Conservation (phyloP, 2,329 filamentous ascomycete species). For the Verticillium tricorpus region DNA sequence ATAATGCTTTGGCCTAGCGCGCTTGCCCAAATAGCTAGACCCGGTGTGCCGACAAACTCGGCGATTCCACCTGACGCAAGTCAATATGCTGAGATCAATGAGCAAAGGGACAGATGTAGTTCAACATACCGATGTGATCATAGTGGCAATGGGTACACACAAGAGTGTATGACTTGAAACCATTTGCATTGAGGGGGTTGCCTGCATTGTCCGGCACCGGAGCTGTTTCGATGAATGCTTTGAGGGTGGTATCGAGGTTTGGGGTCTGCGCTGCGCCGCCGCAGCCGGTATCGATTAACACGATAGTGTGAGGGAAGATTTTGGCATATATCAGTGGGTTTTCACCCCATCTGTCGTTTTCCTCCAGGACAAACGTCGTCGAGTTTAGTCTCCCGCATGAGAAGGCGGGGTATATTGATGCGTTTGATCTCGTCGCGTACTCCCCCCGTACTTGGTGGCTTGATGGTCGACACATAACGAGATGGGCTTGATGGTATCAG, state of each 20-base stretch:
- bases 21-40: constrained; percentile 25
- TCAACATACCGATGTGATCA: constrained; percentile 28
- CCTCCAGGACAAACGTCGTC: constrained; percentile 37
- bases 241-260: constrained; percentile 24
- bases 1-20: constrained; percentile 32
- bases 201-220: constrained; percentile 28
- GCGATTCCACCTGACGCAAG: constrained; percentile 23
- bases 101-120: too few species aligned
- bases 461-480: too few species aligned
- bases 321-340: constrained; percentile 42
- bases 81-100: too few species aligned
- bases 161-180: constrained; percentile 29
- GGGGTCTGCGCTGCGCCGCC: constrained; percentile 25
- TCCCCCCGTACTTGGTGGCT: too few species aligned
- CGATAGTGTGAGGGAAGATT: constrained; percentile 27
- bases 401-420: constrained; percentile 1
- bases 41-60: constrained; percentile 23
- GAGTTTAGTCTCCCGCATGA: constrained; percentile 24
- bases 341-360: constrained; percentile 37
- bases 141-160: constrained; percentile 43
- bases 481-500: too few species aligned
- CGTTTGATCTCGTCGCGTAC: too few species aligned
- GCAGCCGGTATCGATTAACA: constrained; percentile 42
- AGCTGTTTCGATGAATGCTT: constrained; percentile 34
- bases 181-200: constrained; percentile 29